Percentiles rank a stretch among this genome's conserved stretches.
Conservation (phyloP, 495 filamentous ascomycete species). For the Penicillium cinerascens region DNA sequence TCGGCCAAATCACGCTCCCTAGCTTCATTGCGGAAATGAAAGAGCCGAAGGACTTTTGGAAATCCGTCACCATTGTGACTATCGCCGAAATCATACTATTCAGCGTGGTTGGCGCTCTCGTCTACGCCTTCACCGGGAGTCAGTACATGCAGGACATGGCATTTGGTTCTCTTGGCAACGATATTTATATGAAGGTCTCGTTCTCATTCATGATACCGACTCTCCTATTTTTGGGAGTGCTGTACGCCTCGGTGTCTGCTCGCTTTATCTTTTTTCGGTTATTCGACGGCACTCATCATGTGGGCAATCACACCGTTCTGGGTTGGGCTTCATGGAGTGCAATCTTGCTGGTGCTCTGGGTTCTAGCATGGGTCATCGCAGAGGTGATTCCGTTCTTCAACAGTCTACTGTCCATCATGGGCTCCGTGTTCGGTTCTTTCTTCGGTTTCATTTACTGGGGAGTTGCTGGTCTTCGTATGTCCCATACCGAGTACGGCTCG, state of each 20-base stretch:
- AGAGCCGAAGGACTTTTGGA: constrained; percentile 76
- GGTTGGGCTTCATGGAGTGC: constrained; percentile 73
- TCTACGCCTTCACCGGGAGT: constrained; percentile 76
- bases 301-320: constrained; percentile 65
- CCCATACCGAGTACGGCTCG: constrained; percentile 34
- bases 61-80: constrained; percentile 78
- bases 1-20: constrained; percentile 83
- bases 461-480: constrained; percentile 75
- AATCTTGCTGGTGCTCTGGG: constrained; percentile 68
- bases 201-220: constrained; percentile 90
- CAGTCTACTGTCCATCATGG: constrained; percentile 75
- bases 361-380: constrained; percentile 73
- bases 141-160: constrained; percentile 77
- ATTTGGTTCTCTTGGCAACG: constrained; percentile 69
- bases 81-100: constrained; percentile 78
- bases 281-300: constrained; percentile 68
- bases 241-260: constrained; percentile 79
- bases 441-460: constrained; percentile 93
- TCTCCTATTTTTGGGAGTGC: constrained; percentile 76
- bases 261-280: constrained; percentile 80
- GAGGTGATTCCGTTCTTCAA: constrained; percentile 86
- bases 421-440: constrained; percentile 80
- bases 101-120: constrained; percentile 63
- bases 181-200: constrained; percentile 67
- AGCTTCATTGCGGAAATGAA: constrained; percentile 88